These are phyloP conservation scores for Mucor circinelloides DNA, from an alignment of 371 early-diverging fungal genomes.

Conservation along the genomic window DNA sequence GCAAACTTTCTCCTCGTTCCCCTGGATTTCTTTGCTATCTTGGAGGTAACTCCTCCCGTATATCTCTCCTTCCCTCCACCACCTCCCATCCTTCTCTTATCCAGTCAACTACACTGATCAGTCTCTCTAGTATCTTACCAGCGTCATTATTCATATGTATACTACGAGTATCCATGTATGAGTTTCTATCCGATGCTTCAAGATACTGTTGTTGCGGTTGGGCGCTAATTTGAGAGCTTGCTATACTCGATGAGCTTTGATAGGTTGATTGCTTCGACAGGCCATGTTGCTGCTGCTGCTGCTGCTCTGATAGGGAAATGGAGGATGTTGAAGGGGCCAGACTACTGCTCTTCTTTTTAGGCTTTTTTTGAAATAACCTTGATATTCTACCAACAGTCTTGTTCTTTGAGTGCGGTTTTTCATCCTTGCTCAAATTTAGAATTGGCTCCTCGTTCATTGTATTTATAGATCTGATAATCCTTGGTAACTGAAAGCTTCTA, in stretches of 20 bases:
- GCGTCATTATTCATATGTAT: neutral
- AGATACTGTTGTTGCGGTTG: neutral
- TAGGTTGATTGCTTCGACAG: slow-evolving; percentile 16
- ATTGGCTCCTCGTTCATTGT: slow-evolving; percentile 1
- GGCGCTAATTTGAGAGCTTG: slow-evolving; percentile 12
- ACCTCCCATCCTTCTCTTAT: neutral
- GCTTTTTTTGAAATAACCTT: slow-evolving; percentile 44
- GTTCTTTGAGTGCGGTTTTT: slow-evolving; percentile 21
- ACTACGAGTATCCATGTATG: neutral
- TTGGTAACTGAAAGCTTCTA: neutral
- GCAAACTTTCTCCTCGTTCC: neutral
- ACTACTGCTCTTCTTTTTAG: slow-evolving; percentile 26
- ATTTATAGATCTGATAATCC: neutral
- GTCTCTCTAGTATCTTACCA: neutral
- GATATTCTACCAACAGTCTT: slow-evolving; percentile 46
- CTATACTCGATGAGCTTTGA: slow-evolving; percentile 14
- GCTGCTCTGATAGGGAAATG: slow-evolving; percentile 30
- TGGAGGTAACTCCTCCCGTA: neutral
- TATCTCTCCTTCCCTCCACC: neutral
- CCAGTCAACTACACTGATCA: neutral
- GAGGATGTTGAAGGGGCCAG: slow-evolving; percentile 27
- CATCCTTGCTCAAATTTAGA: neutral
- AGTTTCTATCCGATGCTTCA: slow-evolving; percentile 1
- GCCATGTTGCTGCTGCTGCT: neutral
- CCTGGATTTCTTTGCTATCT: neutral